Evolutionary conservation across 73 alveolate species (phyloP).

Genomic region (Paramecium tetraurelia): DNA sequence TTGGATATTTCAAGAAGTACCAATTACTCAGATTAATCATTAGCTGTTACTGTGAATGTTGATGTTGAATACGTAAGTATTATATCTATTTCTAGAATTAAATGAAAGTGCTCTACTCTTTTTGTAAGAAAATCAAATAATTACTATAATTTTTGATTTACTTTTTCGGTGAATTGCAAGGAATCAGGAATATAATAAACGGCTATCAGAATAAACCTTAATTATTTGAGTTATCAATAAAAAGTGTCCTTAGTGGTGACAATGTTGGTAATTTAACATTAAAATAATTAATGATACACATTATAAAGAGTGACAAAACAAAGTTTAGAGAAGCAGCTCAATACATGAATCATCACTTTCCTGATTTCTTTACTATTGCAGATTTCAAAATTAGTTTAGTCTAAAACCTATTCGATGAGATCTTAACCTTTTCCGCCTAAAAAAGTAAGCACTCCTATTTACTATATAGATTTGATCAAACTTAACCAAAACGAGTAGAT

Average conservation of each 20-base stretch:
- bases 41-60: not conserved
- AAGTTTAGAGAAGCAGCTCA: not conserved
- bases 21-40: not conserved
- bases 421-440: not conserved
- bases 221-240: not conserved
- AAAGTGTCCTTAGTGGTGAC: not conserved
- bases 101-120: not conserved
- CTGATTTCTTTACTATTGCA: not conserved
- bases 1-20: not conserved
- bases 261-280: not conserved
- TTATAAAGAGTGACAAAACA: not conserved
- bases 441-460: not conserved
- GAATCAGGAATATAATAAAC: not conserved
- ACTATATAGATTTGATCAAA: not conserved
- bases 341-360: not conserved
- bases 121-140: not conserved
- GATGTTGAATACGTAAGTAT: not conserved
- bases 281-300: conserved; percentile 22
- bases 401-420: not conserved
- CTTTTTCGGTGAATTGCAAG: not conserved
- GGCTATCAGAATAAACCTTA: not conserved
- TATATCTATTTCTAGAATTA: not conserved
- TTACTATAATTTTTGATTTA: not conserved
- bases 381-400: not conserved
- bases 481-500: not conserved